Percentiles rank a stretch among this genome's conserved stretches.
These are phyloP conservation scores for Fusarium denticulatum DNA, from an alignment of 2,329 filamentous ascomycete species.

Conservation along the genomic window DNA sequence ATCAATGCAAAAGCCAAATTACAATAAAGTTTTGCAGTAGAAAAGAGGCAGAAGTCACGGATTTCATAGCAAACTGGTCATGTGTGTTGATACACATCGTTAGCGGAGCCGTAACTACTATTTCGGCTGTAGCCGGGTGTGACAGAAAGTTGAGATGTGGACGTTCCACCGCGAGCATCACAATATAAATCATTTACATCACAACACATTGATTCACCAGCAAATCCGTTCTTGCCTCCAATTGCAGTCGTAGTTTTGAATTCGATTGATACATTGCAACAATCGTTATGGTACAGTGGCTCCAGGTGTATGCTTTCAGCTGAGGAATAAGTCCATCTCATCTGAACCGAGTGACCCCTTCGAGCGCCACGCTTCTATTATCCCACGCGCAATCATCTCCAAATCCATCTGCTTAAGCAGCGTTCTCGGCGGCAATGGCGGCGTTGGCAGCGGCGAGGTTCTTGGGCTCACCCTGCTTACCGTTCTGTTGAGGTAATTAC, in stretches of 20 bases:
- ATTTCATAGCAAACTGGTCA: constrained; percentile 2
- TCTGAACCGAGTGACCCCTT: constrained; percentile 33
- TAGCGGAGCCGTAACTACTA: constrained; percentile 24
- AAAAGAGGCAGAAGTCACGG: not conserved
- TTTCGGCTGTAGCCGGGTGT: constrained; percentile 43
- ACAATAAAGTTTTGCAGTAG: not conserved
- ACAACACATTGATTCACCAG: constrained; percentile 11
- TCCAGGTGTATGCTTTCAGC: constrained; percentile 39
- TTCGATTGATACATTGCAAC: constrained; percentile 46
- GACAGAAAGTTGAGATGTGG: constrained; percentile 28
- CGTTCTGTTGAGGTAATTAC: constrained; percentile 73
- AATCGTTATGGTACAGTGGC: constrained; percentile 50
- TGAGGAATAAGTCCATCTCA: constrained; percentile 34
- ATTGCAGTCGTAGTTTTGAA: constrained; percentile 26
- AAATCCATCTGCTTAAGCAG: constrained; percentile 46
- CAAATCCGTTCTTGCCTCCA: constrained; percentile 2
- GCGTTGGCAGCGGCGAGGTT: constrained; percentile 70
- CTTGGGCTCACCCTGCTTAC: constrained; percentile 91
- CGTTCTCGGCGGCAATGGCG: constrained; percentile 51
- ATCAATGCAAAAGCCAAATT: not conserved
- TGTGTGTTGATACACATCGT: constrained; percentile 13
- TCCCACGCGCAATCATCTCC: constrained; percentile 38
- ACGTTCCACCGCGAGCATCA: constrained; percentile 19
- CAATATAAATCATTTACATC: not conserved
- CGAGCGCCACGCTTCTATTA: constrained; percentile 31